Evolutionary conservation across 805 yeast genomes (phyloP), one percentile per base, ranked within the genome.

Genomic region (Lachancea waltii): DNA sequence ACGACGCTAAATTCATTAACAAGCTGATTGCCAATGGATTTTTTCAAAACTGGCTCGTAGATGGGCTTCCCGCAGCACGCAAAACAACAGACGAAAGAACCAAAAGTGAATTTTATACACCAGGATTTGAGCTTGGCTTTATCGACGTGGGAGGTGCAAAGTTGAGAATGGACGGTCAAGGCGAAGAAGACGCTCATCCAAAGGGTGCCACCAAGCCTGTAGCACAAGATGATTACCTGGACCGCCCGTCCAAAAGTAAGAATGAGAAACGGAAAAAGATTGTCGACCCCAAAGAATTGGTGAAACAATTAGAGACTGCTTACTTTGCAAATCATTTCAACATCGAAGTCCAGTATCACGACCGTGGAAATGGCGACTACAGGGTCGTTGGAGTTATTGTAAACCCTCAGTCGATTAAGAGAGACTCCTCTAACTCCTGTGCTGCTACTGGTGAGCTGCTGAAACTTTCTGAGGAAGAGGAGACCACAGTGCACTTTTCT

Each of bases 361-460:
- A 76, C 50, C 75, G 92, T 49, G 72, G 70, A 9, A 75, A 72
- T 17, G 74, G 77, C 45, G 73, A 74, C 46, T 81, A 65, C 65
- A 79, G 97, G 60, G 92, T 92, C 30, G 97, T 92, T 25, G 98
- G 98, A 40, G 92, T 83, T 16, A 72, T 76, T 3, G 90, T 89
- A 3, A 68, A 69, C 36, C 94, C 97, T 3, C 58, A 60, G 20
- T 85, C 96, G 3, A 62, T 72, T 40, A 48, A 61, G 21, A 65
- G 71, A 48, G 51, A 68, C 49, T 58, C 68, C 58, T 62, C 51
- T 14, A 62, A 61, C 32, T 47, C 62, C 3, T 59, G 61, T 36
- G 51, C 54, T 7, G 39, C 46, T 8, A 44, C 45, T 19, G 57
- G 54, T 39, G 50, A 56, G 1, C 73, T 75, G 5, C 69, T 83